Evolutionary conservation across 2,329 filamentous ascomycete genomes (phyloP).

Genomic region (Exophiala alcalophila): DNA sequence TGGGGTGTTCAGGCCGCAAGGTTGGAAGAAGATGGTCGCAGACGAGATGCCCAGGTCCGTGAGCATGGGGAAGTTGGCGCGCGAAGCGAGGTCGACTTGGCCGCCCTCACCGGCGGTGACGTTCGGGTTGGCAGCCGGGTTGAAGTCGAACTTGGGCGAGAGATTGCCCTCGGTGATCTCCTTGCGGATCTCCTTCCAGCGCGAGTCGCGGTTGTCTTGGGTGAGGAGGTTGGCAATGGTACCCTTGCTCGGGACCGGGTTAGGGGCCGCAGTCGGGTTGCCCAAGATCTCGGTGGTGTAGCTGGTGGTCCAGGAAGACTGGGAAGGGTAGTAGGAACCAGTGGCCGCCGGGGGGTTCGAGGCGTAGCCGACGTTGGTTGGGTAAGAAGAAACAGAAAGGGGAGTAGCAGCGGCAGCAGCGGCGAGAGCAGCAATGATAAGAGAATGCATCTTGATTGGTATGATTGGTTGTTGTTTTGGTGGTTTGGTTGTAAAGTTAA

Average conservation of each 20-base stretch:
- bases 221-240: constrained; percentile 29
- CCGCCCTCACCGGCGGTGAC: constrained; percentile 31
- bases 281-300: constrained; percentile 10
- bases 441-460: constrained; percentile 22
- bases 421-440: constrained; percentile 25
- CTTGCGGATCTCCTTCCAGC: constrained; percentile 26
- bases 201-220: constrained; percentile 22
- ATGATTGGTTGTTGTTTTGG: constrained; percentile 3
- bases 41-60: constrained; percentile 29
- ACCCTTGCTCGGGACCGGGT: constrained; percentile 21
- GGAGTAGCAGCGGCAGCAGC: constrained; percentile 24
- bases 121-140: constrained; percentile 27
- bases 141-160: constrained; percentile 32
- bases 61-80: constrained; percentile 30
- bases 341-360: constrained; percentile 8
- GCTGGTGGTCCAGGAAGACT: not conserved
- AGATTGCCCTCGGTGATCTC: constrained; percentile 21
- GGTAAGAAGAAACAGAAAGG: constrained; percentile 7
- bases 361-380: constrained; percentile 2
- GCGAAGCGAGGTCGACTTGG: constrained; percentile 31
- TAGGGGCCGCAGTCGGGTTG: constrained; percentile 22
- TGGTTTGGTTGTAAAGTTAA: constrained; percentile 1
- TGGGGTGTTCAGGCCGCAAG: constrained; percentile 49
- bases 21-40: constrained; percentile 30
- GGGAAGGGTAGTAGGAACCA: constrained; percentile 9